Conservation (phyloP, 768 basidiomycete genomes). For the Tylopilus sp. region DNA sequence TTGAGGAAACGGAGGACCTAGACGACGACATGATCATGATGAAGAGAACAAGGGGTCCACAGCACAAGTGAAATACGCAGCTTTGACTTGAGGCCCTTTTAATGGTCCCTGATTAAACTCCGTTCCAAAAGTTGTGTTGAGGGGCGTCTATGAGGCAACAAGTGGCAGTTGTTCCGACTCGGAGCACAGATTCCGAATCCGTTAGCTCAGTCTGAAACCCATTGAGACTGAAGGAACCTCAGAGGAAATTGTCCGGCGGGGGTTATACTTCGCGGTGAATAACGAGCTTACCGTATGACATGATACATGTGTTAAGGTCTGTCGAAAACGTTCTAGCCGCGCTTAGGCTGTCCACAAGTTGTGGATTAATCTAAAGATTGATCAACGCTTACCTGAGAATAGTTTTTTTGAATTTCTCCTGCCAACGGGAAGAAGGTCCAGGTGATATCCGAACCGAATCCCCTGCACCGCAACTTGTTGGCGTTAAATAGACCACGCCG, state of each 20-base stretch:
- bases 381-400: constrained; percentile 28
- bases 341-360: constrained; percentile 17
- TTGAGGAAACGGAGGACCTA: constrained; percentile 4
- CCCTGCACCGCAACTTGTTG: constrained; percentile 18
- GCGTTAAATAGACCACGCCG: constrained; percentile 28
- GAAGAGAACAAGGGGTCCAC: constrained; percentile 3
- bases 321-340: constrained; percentile 8
- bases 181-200: constrained; percentile 6
- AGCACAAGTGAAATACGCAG: constrained; percentile 7
- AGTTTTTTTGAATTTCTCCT: constrained; percentile 16
- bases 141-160: constrained; percentile 2
- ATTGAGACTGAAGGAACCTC: not conserved
- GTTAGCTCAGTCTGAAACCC: constrained; percentile 8
- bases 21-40: constrained; percentile 27
- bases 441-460: constrained; percentile 26
- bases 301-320: constrained; percentile 5
- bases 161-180: constrained; percentile 7
- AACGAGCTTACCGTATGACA: constrained; percentile 11
- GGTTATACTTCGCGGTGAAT: constrained; percentile 13
- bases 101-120: constrained; percentile 30
- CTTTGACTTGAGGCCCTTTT: constrained; percentile 16
- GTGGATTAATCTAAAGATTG: constrained; percentile 22
- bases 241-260: not conserved
- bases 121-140: constrained; percentile 21
- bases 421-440: constrained; percentile 13